These are phyloP conservation scores for Fusarium sp. DNA, from an alignment of 2,329 filamentous ascomycete genomes.

Conservation along the genomic window DNA sequence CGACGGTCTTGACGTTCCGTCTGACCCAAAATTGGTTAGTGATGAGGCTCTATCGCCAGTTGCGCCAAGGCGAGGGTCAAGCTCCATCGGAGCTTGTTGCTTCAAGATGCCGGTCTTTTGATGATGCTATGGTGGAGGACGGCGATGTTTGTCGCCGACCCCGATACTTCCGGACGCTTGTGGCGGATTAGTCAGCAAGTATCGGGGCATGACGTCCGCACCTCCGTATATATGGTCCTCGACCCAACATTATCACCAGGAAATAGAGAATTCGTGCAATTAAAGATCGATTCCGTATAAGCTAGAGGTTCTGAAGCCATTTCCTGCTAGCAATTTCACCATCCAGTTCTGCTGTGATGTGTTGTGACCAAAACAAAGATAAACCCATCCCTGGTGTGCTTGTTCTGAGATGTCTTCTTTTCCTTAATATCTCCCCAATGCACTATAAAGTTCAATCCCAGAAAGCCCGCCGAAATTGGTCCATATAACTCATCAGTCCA, in stretches of 20 bases:
- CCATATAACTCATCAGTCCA: accelerated
- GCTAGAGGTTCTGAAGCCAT: not conserved
- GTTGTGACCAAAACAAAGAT: not conserved
- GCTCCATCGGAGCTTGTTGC: slow-evolving; percentile 47
- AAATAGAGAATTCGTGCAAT: not conserved
- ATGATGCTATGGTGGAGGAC: slow-evolving; percentile 37
- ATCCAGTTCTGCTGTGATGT: not conserved
- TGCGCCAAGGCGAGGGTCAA: slow-evolving; percentile 49
- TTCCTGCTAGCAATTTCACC: not conserved
- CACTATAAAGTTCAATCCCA: accelerated
- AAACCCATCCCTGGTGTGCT: not conserved
- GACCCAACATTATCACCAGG: not conserved
- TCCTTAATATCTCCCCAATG: not conserved
- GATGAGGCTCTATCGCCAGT: slow-evolving; percentile 41
- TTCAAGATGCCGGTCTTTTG: slow-evolving; percentile 29
- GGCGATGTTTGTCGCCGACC: slow-evolving; percentile 48
- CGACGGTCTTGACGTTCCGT: slow-evolving; percentile 30
- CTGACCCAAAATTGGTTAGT: slow-evolving; percentile 20
- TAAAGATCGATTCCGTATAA: not conserved
- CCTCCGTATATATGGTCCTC: slow-evolving; percentile 6
- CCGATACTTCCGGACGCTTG: slow-evolving; percentile 40
- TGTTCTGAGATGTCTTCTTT: not conserved
- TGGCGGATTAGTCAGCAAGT: slow-evolving; percentile 31
- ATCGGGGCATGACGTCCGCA: slow-evolving; percentile 27
- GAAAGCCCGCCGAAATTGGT: no score